Percentiles rank a stretch among this genome's conserved stretches.
phyloP scores from a whole-genome alignment of 2,329 filamentous ascomycete genomes.

The Trichoderma breve region DNA sequence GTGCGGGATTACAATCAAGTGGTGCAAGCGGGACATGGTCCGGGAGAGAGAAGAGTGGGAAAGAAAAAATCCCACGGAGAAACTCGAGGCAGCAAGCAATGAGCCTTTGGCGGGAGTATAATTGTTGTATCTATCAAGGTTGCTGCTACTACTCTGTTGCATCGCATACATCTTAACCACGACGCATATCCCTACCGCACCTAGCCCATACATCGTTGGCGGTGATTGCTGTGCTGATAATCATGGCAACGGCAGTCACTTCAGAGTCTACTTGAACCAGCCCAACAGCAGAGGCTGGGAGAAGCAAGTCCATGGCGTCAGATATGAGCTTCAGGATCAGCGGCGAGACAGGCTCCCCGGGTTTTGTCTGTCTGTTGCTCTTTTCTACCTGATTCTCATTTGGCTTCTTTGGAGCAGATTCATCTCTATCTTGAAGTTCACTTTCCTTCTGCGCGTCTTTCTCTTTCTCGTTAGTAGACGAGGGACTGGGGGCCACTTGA shows the following conservation, averaged over 20 bases:
- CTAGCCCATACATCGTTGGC: slow-evolving; percentile 3
- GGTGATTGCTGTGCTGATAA: slow-evolving; percentile 15
- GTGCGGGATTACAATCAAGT: slow-evolving; percentile 35
- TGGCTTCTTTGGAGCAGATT: slow-evolving; percentile 33
- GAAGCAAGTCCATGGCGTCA: slow-evolving; percentile 59
- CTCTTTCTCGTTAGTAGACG: slow-evolving; percentile 27
- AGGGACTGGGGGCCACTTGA: slow-evolving; percentile 35
- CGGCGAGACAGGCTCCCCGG: slow-evolving; percentile 30
- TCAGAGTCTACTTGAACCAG: slow-evolving; percentile 56
- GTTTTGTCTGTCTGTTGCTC: slow-evolving; percentile 31
- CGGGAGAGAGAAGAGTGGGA: slow-evolving; percentile 40
- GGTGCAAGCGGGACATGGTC: slow-evolving; percentile 40
- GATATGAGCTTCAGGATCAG: slow-evolving; percentile 51
- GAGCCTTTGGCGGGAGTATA: background rate
- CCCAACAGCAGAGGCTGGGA: slow-evolving; percentile 59
- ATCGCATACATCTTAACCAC: background rate
- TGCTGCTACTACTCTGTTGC: background rate
- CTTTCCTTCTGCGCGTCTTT: slow-evolving; percentile 21
- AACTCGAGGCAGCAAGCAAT: slow-evolving; percentile 2
- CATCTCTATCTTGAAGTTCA: slow-evolving; percentile 23
- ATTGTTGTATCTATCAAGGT: background rate
- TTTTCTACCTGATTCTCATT: slow-evolving; percentile 36
- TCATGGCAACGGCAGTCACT: slow-evolving; percentile 56
- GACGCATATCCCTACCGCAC: background rate
- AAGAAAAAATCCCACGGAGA: slow-evolving; percentile 10